Evolutionary conservation across 2,329 filamentous ascomycete genomes (phyloP).

Genomic region (Domatiomyces catenatus): DNA sequence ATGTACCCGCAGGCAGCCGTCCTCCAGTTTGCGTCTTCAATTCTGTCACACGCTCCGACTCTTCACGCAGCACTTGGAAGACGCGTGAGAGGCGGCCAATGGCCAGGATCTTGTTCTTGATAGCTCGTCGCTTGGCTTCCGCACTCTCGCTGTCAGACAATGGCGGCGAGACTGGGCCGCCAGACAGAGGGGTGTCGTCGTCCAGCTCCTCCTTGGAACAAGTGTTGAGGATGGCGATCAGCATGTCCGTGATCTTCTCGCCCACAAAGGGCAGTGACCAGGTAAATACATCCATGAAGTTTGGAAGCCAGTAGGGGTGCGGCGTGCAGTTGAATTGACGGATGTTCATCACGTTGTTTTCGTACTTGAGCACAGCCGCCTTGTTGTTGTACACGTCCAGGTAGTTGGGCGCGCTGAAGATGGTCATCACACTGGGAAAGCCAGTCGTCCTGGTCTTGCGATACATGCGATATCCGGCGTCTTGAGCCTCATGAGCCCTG

Average conservation of each 20-base stretch:
- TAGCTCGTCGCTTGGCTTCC: constrained; percentile 86
- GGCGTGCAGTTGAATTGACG: constrained; percentile 99
- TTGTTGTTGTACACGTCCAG: constrained; percentile 99
- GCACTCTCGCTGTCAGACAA: constrained; percentile 65
- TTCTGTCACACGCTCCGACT: constrained; percentile 91
- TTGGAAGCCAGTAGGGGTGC: constrained; percentile 97
- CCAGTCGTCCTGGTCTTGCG: constrained; percentile 94
- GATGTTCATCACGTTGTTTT: constrained; percentile 99
- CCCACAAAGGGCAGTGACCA: constrained; percentile 98
- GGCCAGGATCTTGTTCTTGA: constrained; percentile 99
- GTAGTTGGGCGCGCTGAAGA: constrained; percentile 98
- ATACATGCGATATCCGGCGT: constrained; percentile 98
- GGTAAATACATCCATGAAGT: constrained; percentile 99
- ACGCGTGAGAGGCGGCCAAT: constrained; percentile 93
- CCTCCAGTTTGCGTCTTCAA: constrained; percentile 93
- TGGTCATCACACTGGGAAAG: constrained; percentile 99
- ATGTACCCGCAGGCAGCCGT: constrained; percentile 78
- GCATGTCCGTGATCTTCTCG: constrained; percentile 98
- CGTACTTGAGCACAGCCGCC: constrained; percentile 94
- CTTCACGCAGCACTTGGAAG: constrained; percentile 94
- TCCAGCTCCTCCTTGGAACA: constrained; percentile 98
- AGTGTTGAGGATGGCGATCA: constrained; percentile 94
- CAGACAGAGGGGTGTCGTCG: constrained; percentile 62
- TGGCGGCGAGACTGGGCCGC: constrained; percentile 61
- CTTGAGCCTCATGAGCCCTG: constrained; percentile 93